Conservation (phyloP, 495 filamentous ascomycete genomes). For the Pseudomonodictys pantanalensis region DNA sequence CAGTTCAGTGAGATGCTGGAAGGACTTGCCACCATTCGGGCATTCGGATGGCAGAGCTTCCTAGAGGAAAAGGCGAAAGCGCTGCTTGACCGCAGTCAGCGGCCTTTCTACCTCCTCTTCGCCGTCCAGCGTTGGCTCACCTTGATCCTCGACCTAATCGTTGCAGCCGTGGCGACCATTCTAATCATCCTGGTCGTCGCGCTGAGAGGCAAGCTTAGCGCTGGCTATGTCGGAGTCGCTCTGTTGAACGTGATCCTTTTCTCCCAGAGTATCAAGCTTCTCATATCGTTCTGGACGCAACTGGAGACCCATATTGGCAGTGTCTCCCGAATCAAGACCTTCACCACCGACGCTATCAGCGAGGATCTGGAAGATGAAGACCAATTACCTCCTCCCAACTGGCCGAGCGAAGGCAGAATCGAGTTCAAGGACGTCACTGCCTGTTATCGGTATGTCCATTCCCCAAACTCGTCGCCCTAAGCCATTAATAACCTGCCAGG, state of each 20-base stretch:
- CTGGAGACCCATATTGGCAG: constrained; percentile 59
- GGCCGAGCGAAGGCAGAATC: constrained; percentile 54
- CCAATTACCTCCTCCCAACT: constrained; percentile 42
- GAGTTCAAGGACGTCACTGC: constrained; percentile 45
- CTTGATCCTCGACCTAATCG: constrained; percentile 35
- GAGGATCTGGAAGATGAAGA: constrained; percentile 51
- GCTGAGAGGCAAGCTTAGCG: constrained; percentile 40
- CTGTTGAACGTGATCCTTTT: constrained; percentile 58
- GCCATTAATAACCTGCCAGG: constrained; percentile 24
- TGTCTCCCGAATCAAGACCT: constrained; percentile 57
- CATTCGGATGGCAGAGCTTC: constrained; percentile 55
- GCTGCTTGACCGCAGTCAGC: constrained; percentile 57
- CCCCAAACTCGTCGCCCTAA: no score
- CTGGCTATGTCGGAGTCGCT: constrained; percentile 57
- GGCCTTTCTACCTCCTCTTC: constrained; percentile 59
- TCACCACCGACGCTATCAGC: constrained; percentile 48
- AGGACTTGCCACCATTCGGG: constrained; percentile 51
- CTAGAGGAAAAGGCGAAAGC: constrained; percentile 41
- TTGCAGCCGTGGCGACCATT: constrained; percentile 31
- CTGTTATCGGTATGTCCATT: constrained; percentile 33
- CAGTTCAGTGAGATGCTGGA: constrained; percentile 45
- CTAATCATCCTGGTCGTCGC: constrained; percentile 29
- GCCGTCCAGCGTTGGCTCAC: constrained; percentile 47
- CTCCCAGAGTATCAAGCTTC: constrained; percentile 50
- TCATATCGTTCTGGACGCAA: constrained; percentile 57